Conservation (phyloP, 352 stramenopile species). For the Phytophthora uliginosa region DNA sequence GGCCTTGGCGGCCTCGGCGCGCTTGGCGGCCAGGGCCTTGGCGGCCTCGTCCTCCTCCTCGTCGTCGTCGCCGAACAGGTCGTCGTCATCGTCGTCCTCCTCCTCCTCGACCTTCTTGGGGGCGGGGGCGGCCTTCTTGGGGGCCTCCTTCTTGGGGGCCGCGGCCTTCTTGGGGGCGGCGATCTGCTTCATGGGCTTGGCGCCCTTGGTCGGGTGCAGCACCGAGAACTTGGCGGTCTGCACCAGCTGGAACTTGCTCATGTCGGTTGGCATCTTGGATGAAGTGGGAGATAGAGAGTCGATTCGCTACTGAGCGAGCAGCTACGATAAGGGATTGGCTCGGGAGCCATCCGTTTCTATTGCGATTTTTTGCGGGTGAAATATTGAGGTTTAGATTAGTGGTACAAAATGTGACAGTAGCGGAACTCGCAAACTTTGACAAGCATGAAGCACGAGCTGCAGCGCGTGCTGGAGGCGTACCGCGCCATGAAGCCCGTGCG, state of each 20-base stretch:
- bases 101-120: constrained; percentile 37
- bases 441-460: constrained; percentile 34
- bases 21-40: constrained; percentile 62
- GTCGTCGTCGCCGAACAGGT: constrained; percentile 70
- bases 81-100: constrained; percentile 62
- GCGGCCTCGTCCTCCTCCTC: constrained; percentile 68
- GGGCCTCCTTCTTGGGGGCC: constrained; percentile 13
- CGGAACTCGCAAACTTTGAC: neutral
- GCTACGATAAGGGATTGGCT: neutral
- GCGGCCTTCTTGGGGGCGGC: constrained; percentile 36
- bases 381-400: no score
- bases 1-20: constrained; percentile 61
- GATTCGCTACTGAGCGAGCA: constrained; percentile 32
- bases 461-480: constrained; percentile 66
- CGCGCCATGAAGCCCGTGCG: constrained; percentile 70
- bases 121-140: constrained; percentile 40
- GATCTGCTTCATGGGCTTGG: constrained; percentile 72
- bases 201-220: constrained; percentile 61
- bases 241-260: constrained; percentile 70
- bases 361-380: neutral
- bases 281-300: constrained; percentile 13
- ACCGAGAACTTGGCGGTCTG: constrained; percentile 79
- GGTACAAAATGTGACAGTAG: constrained; percentile 3
- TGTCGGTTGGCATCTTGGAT: constrained; percentile 50
- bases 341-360: constrained; percentile 18